phyloP scores from a whole-genome alignment of 768 basidiomycete genomes.

The Lentinula sp. region DNA sequence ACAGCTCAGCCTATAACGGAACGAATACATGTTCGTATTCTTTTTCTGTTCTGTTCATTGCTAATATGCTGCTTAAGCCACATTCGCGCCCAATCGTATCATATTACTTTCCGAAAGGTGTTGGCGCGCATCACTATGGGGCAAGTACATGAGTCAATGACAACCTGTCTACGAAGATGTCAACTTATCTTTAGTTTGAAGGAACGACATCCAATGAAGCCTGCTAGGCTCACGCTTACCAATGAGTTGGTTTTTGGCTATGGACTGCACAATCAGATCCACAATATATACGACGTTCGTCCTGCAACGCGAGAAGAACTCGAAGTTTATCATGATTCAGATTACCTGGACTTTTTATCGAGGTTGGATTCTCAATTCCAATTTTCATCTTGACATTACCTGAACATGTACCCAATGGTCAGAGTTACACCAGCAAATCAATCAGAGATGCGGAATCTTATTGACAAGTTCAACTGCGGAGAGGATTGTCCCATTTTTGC shows the following conservation, averaged over 20 bases:
- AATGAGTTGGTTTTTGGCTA: slow-evolving; percentile 96
- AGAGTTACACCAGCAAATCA: slow-evolving; percentile 80
- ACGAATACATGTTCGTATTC: slow-evolving; percentile 57
- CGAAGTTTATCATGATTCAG: slow-evolving; percentile 86
- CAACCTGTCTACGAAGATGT: not conserved
- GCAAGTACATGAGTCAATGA: slow-evolving; percentile 36
- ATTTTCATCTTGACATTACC: not conserved
- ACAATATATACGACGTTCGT: slow-evolving; percentile 85
- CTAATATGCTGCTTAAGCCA: slow-evolving; percentile 31
- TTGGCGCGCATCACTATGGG: slow-evolving; percentile 95
- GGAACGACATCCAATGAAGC: slow-evolving; percentile 99
- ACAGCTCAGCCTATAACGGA: slow-evolving; percentile 78
- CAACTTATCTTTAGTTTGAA: slow-evolving; percentile 22
- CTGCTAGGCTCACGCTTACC: slow-evolving; percentile 91
- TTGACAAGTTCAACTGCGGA: slow-evolving; percentile 88
- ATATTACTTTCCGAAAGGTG: slow-evolving; percentile 92
- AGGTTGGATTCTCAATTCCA: slow-evolving; percentile 41
- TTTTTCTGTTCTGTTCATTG: not conserved
- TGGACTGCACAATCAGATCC: slow-evolving; percentile 92
- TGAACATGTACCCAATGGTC: not conserved
- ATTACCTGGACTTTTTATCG: slow-evolving; percentile 95
- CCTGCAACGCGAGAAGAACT: slow-evolving; percentile 87
- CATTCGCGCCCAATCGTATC: slow-evolving; percentile 90
- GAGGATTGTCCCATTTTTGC: slow-evolving; percentile 97
- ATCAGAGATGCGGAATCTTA: slow-evolving; percentile 64